Evolutionary conservation across 176 grass and related monocot genomes (phyloP).

Genomic region (Oryza punctata): DNA sequence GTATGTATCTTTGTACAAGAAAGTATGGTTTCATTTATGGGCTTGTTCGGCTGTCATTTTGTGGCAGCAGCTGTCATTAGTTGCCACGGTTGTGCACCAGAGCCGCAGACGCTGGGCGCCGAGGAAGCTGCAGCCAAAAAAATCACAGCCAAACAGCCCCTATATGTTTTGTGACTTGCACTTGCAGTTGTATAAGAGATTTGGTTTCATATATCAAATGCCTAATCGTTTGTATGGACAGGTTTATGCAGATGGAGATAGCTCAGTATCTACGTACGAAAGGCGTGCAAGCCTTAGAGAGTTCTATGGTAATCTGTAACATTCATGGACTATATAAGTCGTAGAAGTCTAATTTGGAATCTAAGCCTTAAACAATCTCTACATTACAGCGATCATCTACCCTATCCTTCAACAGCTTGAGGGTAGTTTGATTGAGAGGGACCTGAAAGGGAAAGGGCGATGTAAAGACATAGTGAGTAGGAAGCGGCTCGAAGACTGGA

Average conservation of each 20-base stretch:
- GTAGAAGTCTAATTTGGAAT: not conserved
- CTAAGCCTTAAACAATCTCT: constrained; percentile 14
- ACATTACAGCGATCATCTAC: constrained; percentile 67
- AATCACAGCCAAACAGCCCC: too few species aligned
- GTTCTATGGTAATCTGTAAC: constrained; percentile 62
- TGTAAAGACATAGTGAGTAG: constrained; percentile 53
- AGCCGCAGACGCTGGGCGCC: too few species aligned
- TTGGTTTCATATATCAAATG: not conserved
- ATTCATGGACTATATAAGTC: not conserved
- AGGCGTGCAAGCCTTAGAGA: constrained; percentile 70
- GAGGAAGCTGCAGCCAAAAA: too few species aligned
- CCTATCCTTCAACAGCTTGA: constrained; percentile 78
- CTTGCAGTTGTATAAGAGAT: not conserved
- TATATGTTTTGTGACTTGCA: not conserved
- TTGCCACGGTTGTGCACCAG: too few species aligned
- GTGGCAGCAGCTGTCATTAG: too few species aligned
- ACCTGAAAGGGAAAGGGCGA: constrained; percentile 54
- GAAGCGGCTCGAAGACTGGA: constrained; percentile 70
- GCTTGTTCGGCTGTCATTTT: too few species aligned
- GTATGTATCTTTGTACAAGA: not conserved
- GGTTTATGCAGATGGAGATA: constrained; percentile 77
- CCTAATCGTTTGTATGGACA: constrained; percentile 4
- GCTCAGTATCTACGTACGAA: constrained; percentile 66
- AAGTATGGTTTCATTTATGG: not conserved
- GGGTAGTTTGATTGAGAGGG: constrained; percentile 50